These are phyloP conservation scores for Coffea humblotiana DNA, from an alignment of 305 asterid genomes.

Conservation along the genomic window DNA sequence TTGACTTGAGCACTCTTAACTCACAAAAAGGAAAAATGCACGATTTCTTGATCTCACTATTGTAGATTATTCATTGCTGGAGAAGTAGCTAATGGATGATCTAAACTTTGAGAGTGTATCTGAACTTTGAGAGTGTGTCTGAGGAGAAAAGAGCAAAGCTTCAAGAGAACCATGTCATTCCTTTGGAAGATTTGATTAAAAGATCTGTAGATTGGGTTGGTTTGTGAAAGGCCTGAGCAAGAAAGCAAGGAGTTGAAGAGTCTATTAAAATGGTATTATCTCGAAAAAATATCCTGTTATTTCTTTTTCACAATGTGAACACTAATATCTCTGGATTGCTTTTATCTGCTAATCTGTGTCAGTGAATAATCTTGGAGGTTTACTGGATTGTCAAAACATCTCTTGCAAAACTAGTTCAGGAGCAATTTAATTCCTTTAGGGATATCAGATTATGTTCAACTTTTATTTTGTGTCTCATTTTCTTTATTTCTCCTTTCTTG, in stretches of 20 bases:
- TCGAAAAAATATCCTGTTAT: too few relatives aligned
- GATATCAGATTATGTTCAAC: not conserved
- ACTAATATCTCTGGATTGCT: too few relatives aligned
- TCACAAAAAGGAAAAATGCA: slow-evolving; percentile 15
- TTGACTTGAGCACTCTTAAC: not conserved
- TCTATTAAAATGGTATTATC: too few relatives aligned
- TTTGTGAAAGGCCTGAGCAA: slow-evolving; percentile 4
- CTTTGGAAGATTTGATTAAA: slow-evolving; percentile 42
- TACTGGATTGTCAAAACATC: too few relatives aligned
- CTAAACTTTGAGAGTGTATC: too few relatives aligned
- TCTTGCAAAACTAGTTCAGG: too few relatives aligned
- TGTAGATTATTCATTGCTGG: slow-evolving; percentile 16
- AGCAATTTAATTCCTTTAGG: not conserved
- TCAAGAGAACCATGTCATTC: slow-evolving; percentile 15
- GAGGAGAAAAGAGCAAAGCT: slow-evolving; percentile 15
- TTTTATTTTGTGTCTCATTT: not conserved
- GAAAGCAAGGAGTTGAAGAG: too few relatives aligned
- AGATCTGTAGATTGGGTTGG: slow-evolving; percentile 31
- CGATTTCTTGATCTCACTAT: slow-evolving; percentile 5
- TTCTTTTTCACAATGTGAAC: too few relatives aligned
- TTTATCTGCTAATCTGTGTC: too few relatives aligned
- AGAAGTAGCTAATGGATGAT: slow-evolving; percentile 28
- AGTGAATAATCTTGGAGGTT: too few relatives aligned
- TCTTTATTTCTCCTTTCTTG: too few relatives aligned
- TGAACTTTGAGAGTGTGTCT: not conserved